Conservation (phyloP, 768 basidiomycete species). For the Tricholoma saponaceum region DNA sequence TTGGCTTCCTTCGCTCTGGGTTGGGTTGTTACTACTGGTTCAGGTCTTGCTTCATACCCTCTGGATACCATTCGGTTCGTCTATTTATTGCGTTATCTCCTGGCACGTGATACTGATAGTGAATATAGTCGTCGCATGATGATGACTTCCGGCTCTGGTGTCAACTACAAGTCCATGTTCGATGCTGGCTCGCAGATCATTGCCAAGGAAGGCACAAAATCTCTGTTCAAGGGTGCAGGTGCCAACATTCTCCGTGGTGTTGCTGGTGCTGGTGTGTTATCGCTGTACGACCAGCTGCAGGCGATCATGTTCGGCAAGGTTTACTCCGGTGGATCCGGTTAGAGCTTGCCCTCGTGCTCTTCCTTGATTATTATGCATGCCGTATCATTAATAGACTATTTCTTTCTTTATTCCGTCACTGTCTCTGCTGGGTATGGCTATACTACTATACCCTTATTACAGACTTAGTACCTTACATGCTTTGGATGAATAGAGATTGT, state of each 20-base stretch:
- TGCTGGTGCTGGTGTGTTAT: slow-evolving; percentile 99
- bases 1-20: slow-evolving; percentile 95
- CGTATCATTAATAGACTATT: slow-evolving; percentile 30
- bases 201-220: slow-evolving; percentile 92
- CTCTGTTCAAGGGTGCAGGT: slow-evolving; percentile 99
- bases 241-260: slow-evolving; percentile 97
- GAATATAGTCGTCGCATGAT: slow-evolving; percentile 98
- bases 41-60: slow-evolving; percentile 97
- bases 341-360: slow-evolving; percentile 22
- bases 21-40: slow-evolving; percentile 99
- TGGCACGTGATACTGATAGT: slow-evolving; percentile 6
- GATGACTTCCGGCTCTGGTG: slow-evolving; percentile 97
- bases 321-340: slow-evolving; percentile 84
- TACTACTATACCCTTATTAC: slow-evolving; percentile 35
- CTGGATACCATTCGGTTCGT: slow-evolving; percentile 85
- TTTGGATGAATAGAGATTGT: slow-evolving; percentile 5
- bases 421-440: slow-evolving; percentile 34
- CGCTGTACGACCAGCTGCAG: slow-evolving; percentile 98
- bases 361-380: slow-evolving; percentile 16
- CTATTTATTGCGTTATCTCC: neutral
- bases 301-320: slow-evolving; percentile 97
- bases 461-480: slow-evolving; percentile 27
- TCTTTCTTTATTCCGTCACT: slow-evolving; percentile 24
- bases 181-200: slow-evolving; percentile 91
- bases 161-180: slow-evolving; percentile 99